Conservation (phyloP, 192 early-diverging fungal genomes). For the Helicostylum pulchrum region DNA sequence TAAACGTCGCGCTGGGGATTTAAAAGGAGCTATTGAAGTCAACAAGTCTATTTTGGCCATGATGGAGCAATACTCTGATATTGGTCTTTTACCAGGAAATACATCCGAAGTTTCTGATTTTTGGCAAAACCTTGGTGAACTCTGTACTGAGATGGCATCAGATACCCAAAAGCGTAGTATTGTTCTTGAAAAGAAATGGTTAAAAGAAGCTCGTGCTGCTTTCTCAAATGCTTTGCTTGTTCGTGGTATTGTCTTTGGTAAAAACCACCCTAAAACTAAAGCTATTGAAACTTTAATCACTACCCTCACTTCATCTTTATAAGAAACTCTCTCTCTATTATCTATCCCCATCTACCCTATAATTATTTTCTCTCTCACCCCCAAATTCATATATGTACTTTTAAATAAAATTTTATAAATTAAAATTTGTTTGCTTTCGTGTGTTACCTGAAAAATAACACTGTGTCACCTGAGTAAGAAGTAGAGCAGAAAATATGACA, state of each 20-base stretch:
- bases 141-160: conserved; percentile 52
- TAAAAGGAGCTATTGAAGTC: conserved; percentile 33
- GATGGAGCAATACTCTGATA: conserved; percentile 35
- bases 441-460: too few relatives aligned
- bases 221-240: conserved; percentile 27
- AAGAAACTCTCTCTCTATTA: not conserved
- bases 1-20: conserved; percentile 21
- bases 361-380: not conserved
- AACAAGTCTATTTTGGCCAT: conserved; percentile 39
- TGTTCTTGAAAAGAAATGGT: conserved; percentile 21
- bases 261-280: conserved; percentile 38
- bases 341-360: not conserved
- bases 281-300: conserved; percentile 1
- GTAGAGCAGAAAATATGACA: too few relatives aligned
- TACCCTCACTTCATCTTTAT: not conserved
- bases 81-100: conserved; percentile 47
- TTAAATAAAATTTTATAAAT: too few relatives aligned
- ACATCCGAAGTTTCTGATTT: conserved; percentile 61
- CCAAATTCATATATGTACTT: not conserved
- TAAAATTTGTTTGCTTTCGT: too few relatives aligned
- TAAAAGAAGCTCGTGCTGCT: conserved; percentile 41
- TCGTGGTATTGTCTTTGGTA: conserved; percentile 36
- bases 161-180: conserved; percentile 18
- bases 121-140: conserved; percentile 51
- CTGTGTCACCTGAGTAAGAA: too few relatives aligned